Conservation (phyloP, 176 grass and related monocot genomes). For the Avena atlantica region DNA sequence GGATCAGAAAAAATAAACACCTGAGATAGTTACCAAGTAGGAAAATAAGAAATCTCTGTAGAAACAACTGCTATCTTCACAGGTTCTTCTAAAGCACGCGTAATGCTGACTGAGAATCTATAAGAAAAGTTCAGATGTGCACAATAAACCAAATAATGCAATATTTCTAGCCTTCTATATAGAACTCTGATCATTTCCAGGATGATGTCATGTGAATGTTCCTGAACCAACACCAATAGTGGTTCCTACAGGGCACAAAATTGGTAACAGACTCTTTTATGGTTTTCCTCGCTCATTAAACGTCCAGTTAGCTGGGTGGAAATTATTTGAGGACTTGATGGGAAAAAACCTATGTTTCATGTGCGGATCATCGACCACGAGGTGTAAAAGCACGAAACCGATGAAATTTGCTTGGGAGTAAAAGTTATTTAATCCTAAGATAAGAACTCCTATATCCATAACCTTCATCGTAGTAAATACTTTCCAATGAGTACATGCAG, state of each 20-base stretch:
- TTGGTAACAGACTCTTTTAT: neutral
- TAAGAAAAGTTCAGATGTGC: neutral
- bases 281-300: neutral
- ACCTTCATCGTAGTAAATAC: neutral
- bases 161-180: neutral
- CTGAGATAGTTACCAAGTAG: conserved; percentile 34
- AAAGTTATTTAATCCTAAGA: neutral
- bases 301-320: neutral
- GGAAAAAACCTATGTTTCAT: neutral
- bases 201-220: neutral
- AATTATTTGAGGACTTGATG: neutral
- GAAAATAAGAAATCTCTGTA: conserved; percentile 41
- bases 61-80: conserved; percentile 31
- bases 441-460: neutral
- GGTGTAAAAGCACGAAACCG: neutral
- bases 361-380: neutral
- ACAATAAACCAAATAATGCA: neutral
- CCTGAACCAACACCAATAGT: neutral
- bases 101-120: conserved; percentile 30
- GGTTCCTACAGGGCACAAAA: conserved; percentile 14
- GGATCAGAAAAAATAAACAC: neutral
- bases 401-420: neutral
- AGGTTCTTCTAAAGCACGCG: conserved; percentile 23
- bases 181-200: conserved; percentile 37
- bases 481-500: neutral